These are phyloP conservation scores for Trypanosoma boissoni DNA, from an alignment of 208 protist genomes.

Conservation along the genomic window DNA sequence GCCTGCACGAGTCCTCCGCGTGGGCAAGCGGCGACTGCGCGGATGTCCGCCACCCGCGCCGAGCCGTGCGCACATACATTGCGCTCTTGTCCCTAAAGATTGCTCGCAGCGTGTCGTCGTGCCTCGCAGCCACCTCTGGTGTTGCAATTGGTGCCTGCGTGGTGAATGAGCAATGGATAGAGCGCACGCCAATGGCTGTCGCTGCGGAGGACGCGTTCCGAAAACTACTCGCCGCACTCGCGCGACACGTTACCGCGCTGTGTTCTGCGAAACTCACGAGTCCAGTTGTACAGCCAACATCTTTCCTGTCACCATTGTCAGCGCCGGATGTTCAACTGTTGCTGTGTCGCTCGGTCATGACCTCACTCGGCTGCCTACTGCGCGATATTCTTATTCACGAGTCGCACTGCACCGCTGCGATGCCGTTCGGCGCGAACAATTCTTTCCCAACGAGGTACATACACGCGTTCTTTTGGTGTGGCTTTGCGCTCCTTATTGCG, in stretches of 20 bases:
- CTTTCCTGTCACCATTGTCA: neutral
- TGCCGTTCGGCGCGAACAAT: slow-evolving; percentile 17
- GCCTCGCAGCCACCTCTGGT: slow-evolving; percentile 22
- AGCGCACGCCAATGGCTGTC: slow-evolving; percentile 23
- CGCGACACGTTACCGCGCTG: neutral
- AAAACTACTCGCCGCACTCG: slow-evolving; percentile 4
- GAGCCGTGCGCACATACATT: slow-evolving; percentile 15
- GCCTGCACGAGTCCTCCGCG: slow-evolving; percentile 25
- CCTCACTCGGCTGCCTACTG: slow-evolving; percentile 18
- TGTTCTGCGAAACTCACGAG: no score
- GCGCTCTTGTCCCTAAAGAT: slow-evolving; percentile 26
- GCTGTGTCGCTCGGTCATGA: slow-evolving; percentile 10
- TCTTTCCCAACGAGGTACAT: slow-evolving; percentile 22
- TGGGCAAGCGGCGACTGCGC: slow-evolving; percentile 13
- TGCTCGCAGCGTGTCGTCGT: slow-evolving; percentile 17
- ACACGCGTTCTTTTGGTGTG: slow-evolving; percentile 20
- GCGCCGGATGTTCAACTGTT: neutral
- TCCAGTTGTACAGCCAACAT: no score
- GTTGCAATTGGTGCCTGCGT: slow-evolving; percentile 5
- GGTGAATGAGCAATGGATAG: slow-evolving; percentile 22
- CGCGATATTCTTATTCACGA: slow-evolving; percentile 28
- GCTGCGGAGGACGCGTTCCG: slow-evolving; percentile 13
- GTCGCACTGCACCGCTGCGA: slow-evolving; percentile 11
- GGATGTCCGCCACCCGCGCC: no score
- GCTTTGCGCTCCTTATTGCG: slow-evolving; percentile 22